Evolutionary conservation across 78 protist genomes (phyloP).

Genomic region (Pelomyxa schiedti): DNA sequence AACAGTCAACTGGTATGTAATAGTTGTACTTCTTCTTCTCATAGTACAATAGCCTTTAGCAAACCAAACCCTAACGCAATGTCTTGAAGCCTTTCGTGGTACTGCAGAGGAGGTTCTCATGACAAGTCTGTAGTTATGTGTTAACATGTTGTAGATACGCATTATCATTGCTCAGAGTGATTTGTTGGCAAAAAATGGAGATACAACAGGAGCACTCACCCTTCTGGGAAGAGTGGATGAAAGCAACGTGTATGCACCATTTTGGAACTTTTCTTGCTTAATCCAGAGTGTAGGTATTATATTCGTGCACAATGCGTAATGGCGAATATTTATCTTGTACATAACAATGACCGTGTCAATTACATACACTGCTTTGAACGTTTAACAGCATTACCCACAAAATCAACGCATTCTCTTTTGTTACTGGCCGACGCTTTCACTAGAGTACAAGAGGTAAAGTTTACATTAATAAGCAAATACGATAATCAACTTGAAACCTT

Average conservation of each 20-base stretch:
- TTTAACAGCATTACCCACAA: constrained; percentile 9
- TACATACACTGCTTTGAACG: constrained; percentile 45
- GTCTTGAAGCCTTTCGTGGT: constrained; percentile 3
- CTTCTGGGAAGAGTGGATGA: constrained; percentile 7
- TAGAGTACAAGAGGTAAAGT: constrained; percentile 18
- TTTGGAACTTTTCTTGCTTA: not conserved
- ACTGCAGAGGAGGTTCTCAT: constrained; percentile 17
- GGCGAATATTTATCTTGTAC: constrained; percentile 42
- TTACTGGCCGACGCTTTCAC: constrained; percentile 63
- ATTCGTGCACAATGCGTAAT: constrained; percentile 17
- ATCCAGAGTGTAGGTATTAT: constrained; percentile 11
- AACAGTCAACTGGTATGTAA: not conserved
- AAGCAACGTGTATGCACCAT: not conserved
- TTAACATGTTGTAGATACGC: too few relatives aligned
- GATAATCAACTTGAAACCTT: not conserved
- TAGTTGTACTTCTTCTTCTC: not conserved
- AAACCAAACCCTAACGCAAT: constrained; percentile 10
- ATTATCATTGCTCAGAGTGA: constrained; percentile 21
- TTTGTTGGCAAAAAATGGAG: constrained; percentile 2
- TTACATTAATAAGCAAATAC: not conserved
- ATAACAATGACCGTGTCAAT: constrained; percentile 13
- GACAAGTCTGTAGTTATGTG: too few relatives aligned
- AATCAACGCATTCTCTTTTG: constrained; percentile 5
- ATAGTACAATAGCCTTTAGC: not conserved
- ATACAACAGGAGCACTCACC: constrained; percentile 19